phyloP scores from a whole-genome alignment of 1,284 basidiomycete genomes.

The Austroboletus niveus region DNA sequence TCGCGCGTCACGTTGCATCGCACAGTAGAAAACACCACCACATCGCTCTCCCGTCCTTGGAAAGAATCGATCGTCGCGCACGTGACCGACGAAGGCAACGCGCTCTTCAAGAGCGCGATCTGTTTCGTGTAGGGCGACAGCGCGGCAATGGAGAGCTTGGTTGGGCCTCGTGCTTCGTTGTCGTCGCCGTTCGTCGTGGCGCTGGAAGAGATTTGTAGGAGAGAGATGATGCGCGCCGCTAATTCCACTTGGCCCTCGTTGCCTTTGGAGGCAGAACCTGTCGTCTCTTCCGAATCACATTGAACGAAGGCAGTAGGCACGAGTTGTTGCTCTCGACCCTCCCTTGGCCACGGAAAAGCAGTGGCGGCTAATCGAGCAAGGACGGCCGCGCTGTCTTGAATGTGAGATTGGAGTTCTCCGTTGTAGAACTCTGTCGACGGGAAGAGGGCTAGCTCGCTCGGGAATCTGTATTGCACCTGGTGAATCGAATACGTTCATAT shows the following conservation, averaged over 20 bases:
- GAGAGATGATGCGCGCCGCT: conserved; percentile 15
- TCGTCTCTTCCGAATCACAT: conserved; percentile 56
- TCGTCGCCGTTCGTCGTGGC: conserved; percentile 1
- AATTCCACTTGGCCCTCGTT: conserved; percentile 54
- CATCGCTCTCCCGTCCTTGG: conserved; percentile 73
- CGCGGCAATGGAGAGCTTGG: conserved; percentile 44
- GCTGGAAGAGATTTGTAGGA: conserved; percentile 15
- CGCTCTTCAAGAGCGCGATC: conserved; percentile 42
- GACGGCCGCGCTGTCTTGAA: conserved; percentile 39
- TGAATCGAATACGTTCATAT: background rate
- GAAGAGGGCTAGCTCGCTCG: conserved; percentile 52
- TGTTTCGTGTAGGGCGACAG: conserved; percentile 63
- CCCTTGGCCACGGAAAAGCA: conserved; percentile 56
- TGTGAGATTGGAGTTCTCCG: conserved; percentile 47
- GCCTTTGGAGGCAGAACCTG: conserved; percentile 57
- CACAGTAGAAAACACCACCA: conserved; percentile 72
- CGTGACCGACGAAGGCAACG: conserved; percentile 40
- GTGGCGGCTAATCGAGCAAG: conserved; percentile 39
- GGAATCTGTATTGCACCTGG: conserved; percentile 62
- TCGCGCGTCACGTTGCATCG: conserved; percentile 56
- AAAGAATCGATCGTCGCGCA: conserved; percentile 71
- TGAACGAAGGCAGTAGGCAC: conserved; percentile 57
- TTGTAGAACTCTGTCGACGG: conserved; percentile 64
- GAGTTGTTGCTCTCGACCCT: conserved; percentile 23
- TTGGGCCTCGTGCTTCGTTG: background rate